Evolutionary conservation across 148 eudicot species (phyloP).

Genomic region (Rhododendron ferrugineum): DNA sequence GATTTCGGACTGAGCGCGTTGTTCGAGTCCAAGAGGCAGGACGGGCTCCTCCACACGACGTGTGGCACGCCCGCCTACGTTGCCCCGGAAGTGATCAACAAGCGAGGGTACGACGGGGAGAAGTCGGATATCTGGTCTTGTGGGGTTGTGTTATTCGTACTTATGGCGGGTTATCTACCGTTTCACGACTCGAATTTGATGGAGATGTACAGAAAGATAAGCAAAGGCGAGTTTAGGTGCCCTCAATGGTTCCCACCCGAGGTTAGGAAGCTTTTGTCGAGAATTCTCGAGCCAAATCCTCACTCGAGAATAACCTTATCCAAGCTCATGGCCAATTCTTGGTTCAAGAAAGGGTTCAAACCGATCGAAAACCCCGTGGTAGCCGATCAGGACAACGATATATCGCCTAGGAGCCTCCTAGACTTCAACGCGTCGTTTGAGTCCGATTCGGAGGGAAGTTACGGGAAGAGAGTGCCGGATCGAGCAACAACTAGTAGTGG

Average conservation of each 20-base stretch:
- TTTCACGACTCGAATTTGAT: slow-evolving; percentile 58
- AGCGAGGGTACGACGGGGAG: slow-evolving; percentile 63
- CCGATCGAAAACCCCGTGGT: slow-evolving; percentile 1
- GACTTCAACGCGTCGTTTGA: slow-evolving; percentile 18
- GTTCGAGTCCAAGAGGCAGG: slow-evolving; percentile 47
- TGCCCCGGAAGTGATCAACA: slow-evolving; percentile 74
- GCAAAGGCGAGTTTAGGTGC: slow-evolving; percentile 53
- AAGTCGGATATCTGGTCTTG: slow-evolving; percentile 90
- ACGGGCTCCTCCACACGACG: slow-evolving; percentile 78
- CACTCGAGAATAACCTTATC: slow-evolving; percentile 37
- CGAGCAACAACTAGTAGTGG: not conserved
- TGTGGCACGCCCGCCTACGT: slow-evolving; percentile 93
- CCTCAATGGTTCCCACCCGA: slow-evolving; percentile 68
- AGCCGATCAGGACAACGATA: not conserved
- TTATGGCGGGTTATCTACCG: slow-evolving; percentile 68
- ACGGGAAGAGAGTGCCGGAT: not conserved
- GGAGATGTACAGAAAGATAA: slow-evolving; percentile 67
- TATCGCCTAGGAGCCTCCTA: slow-evolving; percentile 46
- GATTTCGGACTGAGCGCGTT: slow-evolving; percentile 80
- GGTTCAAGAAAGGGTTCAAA: slow-evolving; percentile 60
- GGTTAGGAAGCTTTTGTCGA: slow-evolving; percentile 47
- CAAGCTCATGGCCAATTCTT: slow-evolving; percentile 50
- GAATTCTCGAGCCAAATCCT: slow-evolving; percentile 66
- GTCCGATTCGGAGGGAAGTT: not conserved
- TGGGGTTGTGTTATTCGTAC: slow-evolving; percentile 65